Percentiles rank a stretch among this genome's conserved stretches.
phyloP scores from a whole-genome alignment of 306 rosid genomes.

The Boehmeria nivea region DNA sequence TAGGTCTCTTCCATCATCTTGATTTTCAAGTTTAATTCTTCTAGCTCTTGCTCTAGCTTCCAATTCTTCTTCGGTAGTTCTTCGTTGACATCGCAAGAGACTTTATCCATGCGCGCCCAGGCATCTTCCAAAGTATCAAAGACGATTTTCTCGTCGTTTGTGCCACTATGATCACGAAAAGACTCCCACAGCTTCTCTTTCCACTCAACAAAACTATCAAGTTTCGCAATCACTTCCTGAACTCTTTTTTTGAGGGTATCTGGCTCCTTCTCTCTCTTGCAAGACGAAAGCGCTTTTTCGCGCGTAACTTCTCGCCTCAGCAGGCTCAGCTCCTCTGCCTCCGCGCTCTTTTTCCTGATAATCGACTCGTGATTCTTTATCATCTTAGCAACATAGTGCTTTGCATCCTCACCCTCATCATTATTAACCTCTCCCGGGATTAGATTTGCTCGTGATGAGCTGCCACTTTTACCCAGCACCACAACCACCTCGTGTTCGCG shows the following conservation, averaged over 20 bases:
- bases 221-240: conserved; percentile 29
- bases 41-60: conserved; percentile 25
- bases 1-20: conserved; percentile 23
- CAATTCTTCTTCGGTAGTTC: conserved; percentile 19
- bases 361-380: conserved; percentile 58
- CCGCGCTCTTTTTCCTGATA: conserved; percentile 45
- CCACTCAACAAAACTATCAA: conserved; percentile 39
- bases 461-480: conserved; percentile 15
- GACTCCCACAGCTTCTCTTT: conserved; percentile 23
- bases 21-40: conserved; percentile 21
- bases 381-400: conserved; percentile 55
- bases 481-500: conserved; percentile 23
- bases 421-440: conserved; percentile 5
- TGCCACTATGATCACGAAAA: conserved; percentile 7
- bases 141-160: conserved; percentile 15
- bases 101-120: conserved; percentile 34
- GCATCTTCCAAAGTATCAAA: conserved; percentile 21
- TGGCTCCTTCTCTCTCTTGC: conserved; percentile 33
- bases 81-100: conserved; percentile 17
- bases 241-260: conserved; percentile 33
- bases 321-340: conserved; percentile 45
- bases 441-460: conserved; percentile 22
- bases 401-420: conserved; percentile 31
- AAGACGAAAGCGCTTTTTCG: conserved; percentile 27
- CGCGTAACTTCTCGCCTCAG: conserved; percentile 30